Conservation (phyloP, 495 filamentous ascomycete species). For the Aspergillus conjunctus region DNA sequence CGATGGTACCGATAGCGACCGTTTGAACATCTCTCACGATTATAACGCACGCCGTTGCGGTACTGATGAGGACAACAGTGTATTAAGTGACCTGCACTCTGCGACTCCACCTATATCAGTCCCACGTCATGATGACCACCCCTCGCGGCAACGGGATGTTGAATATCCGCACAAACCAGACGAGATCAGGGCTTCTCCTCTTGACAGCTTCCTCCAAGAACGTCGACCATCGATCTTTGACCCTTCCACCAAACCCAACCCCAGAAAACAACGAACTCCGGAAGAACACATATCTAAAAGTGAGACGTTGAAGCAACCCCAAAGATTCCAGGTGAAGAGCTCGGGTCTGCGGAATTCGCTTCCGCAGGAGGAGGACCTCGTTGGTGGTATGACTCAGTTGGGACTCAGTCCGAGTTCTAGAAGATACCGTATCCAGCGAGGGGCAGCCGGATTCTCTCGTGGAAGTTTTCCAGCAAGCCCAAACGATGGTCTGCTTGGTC, state of each 20-base stretch:
- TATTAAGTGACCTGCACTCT: constrained; percentile 48
- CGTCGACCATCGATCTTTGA: constrained; percentile 49
- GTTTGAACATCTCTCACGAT: constrained; percentile 45
- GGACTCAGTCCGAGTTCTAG: constrained; percentile 30
- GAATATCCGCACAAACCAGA: constrained; percentile 47
- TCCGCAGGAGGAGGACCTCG: constrained; percentile 37
- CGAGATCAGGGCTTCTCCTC: constrained; percentile 42
- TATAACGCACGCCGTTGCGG: constrained; percentile 44
- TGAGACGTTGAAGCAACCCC: constrained; percentile 30
- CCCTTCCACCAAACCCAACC: constrained; percentile 42
- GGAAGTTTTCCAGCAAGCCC: constrained; percentile 26
- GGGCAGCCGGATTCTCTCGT: constrained; percentile 35
- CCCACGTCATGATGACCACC: constrained; percentile 42
- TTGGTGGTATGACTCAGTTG: constrained; percentile 17
- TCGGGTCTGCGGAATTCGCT: constrained; percentile 46
- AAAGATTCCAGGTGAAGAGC: constrained; percentile 41
- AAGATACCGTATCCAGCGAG: constrained; percentile 28
- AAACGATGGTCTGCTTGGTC: constrained; percentile 39
- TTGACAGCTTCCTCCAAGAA: constrained; percentile 47
- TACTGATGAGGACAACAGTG: constrained; percentile 52
- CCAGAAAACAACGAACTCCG: constrained; percentile 37
- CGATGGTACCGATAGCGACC: constrained; percentile 51
- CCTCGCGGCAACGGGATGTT: constrained; percentile 25
- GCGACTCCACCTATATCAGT: constrained; percentile 51
- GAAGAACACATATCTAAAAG: constrained; percentile 45